Evolutionary conservation across 2,329 filamentous ascomycete genomes (phyloP).

Genomic region (Ceratocystis huliohia): DNA sequence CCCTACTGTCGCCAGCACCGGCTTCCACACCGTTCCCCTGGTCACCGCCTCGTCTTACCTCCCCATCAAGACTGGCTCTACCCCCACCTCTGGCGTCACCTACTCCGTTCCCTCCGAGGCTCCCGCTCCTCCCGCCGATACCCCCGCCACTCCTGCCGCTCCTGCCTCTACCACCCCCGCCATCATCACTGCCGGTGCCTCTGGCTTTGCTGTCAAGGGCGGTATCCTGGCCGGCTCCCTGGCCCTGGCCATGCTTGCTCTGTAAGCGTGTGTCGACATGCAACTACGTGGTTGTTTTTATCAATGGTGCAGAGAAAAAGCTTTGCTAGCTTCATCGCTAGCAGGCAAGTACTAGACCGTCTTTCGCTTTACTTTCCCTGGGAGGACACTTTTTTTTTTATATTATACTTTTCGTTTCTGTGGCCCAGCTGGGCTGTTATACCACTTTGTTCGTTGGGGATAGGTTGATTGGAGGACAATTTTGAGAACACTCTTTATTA

Average conservation of each 20-base stretch:
- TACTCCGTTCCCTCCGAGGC: neutral
- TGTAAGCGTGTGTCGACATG: conserved; percentile 12
- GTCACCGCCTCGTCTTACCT: conserved; percentile 16
- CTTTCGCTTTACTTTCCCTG: conserved; percentile 5
- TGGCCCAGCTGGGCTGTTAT: conserved; percentile 12
- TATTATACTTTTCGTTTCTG: conserved; percentile 13
- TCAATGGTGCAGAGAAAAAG: neutral
- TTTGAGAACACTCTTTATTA: conserved; percentile 17
- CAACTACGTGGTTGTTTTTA: neutral
- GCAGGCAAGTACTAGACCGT: neutral
- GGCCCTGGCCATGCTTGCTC: conserved; percentile 19
- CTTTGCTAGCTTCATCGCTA: neutral
- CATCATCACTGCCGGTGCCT: conserved; percentile 5
- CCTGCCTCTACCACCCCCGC: neutral
- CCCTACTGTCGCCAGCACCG: conserved; percentile 12
- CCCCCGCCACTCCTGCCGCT: neutral
- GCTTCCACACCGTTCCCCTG: conserved; percentile 17
- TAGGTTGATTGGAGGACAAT: conserved; percentile 18
- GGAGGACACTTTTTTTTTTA: neutral
- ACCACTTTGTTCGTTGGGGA: conserved; percentile 21
- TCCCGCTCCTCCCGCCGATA: neutral
- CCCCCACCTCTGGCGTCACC: neutral
- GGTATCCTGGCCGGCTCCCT: conserved; percentile 20
- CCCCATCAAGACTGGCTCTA: conserved; percentile 15
- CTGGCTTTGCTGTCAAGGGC: conserved; percentile 15